These are phyloP conservation scores for Nepenthes gracilis DNA, from an alignment of 148 eudicot species.

Conservation along the genomic window DNA sequence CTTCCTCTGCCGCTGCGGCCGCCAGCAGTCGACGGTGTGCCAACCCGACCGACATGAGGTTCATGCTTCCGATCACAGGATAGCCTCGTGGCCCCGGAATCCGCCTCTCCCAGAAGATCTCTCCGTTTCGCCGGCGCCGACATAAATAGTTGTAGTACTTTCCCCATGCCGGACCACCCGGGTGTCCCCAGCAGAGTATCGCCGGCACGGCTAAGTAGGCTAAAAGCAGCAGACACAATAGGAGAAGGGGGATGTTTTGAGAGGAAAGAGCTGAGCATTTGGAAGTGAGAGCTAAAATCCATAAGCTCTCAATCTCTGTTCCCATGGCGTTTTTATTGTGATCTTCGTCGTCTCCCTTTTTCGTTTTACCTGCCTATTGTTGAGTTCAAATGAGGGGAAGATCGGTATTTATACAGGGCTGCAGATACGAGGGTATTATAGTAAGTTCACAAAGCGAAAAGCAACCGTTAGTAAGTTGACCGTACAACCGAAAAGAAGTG, in stretches of 20 bases:
- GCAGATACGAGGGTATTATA: too few species aligned
- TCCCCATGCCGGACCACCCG: constrained; percentile 76
- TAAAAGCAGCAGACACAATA: constrained; percentile 1
- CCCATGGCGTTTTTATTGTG: too few species aligned
- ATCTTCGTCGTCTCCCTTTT: too few species aligned
- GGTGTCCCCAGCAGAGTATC: constrained; percentile 33
- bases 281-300: background rate
- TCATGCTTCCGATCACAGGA: constrained; percentile 54
- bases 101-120: background rate
- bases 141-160: constrained; percentile 9
- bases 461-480: too few species aligned
- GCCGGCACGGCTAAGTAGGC: too few species aligned
- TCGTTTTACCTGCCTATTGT: too few species aligned
- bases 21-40: constrained; percentile 31
- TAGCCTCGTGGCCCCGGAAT: constrained; percentile 55
- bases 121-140: constrained; percentile 3
- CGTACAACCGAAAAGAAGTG: too few species aligned
- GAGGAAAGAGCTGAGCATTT: background rate
- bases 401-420: too few species aligned
- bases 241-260: background rate
- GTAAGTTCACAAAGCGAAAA: too few species aligned
- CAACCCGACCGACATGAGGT: constrained; percentile 32
- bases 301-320: background rate
- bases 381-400: too few species aligned
- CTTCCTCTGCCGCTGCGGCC: constrained; percentile 27